Percentiles rank a stretch among this genome's conserved stretches.
These are phyloP conservation scores for Zygnema cylindricum DNA, from an alignment of 139 green algal species.

Conservation along the genomic window DNA sequence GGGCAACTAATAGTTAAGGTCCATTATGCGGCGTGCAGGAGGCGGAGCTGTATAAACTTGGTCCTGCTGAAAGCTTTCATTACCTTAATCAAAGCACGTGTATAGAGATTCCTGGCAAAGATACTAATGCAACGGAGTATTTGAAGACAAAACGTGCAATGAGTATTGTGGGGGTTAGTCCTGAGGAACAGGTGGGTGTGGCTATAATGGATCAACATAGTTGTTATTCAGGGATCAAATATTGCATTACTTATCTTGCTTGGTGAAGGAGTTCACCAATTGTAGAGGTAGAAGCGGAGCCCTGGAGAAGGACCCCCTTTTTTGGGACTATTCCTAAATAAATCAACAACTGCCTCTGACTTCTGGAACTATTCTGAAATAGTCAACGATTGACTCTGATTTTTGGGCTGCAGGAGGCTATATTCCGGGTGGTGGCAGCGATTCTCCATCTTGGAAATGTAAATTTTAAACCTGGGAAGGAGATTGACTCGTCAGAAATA, in stretches of 20 bases:
- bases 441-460: slow-evolving; percentile 91
- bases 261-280: background rate
- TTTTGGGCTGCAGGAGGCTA: slow-evolving; percentile 66
- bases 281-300: background rate
- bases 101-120: slow-evolving; percentile 79
- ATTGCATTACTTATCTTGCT: background rate
- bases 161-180: slow-evolving; percentile 89
- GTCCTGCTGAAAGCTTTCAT: slow-evolving; percentile 53
- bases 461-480: slow-evolving; percentile 61
- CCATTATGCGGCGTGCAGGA: slow-evolving; percentile 40
- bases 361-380: background rate
- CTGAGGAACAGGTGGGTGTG: slow-evolving; percentile 69
- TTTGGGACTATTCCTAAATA: background rate
- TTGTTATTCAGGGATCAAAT: background rate
- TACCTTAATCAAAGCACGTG: slow-evolving; percentile 92
- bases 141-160: slow-evolving; percentile 86
- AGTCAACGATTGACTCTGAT: no score
- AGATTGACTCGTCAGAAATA: slow-evolving; percentile 59
- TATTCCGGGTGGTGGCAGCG: slow-evolving; percentile 86
- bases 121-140: slow-evolving; percentile 62
- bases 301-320: no score
- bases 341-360: background rate
- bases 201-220: background rate
- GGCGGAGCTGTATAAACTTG: slow-evolving; percentile 44
- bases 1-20: no score